Conservation (phyloP, 495 filamentous ascomycete genomes). For the Penicillium chermesinum region DNA sequence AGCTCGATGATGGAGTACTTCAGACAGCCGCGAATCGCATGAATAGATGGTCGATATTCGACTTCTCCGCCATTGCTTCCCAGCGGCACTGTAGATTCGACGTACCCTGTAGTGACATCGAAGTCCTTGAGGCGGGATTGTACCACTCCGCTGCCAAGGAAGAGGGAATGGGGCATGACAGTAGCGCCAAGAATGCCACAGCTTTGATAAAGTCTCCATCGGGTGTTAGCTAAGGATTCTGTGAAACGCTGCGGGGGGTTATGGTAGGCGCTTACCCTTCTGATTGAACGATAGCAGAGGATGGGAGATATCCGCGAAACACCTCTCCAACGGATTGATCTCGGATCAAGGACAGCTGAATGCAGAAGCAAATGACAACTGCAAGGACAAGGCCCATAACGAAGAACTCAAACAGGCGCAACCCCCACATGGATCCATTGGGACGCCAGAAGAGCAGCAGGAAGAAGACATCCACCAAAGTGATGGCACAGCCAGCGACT, state of each 20-base stretch:
- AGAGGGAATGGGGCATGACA: slow-evolving; percentile 91
- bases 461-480: slow-evolving; percentile 76
- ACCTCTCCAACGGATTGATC: slow-evolving; percentile 67
- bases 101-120: slow-evolving; percentile 58
- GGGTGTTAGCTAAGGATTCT: slow-evolving; percentile 5
- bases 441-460: slow-evolving; percentile 85
- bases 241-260: slow-evolving; percentile 2
- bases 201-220: slow-evolving; percentile 69
- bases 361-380: slow-evolving; percentile 87
- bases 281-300: slow-evolving; percentile 63
- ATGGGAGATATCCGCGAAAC: slow-evolving; percentile 80
- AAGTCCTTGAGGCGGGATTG: slow-evolving; percentile 77
- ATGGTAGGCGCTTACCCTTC: slow-evolving; percentile 47
- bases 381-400: slow-evolving; percentile 75
- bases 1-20: slow-evolving; percentile 77
- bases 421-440: slow-evolving; percentile 62
- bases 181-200: slow-evolving; percentile 92
- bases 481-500: slow-evolving; percentile 82
- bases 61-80: slow-evolving; percentile 44
- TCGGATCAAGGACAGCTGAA: slow-evolving; percentile 75
- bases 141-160: slow-evolving; percentile 83
- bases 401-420: slow-evolving; percentile 75
- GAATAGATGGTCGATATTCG: slow-evolving; percentile 69
- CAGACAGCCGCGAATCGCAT: slow-evolving; percentile 72
- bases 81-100: slow-evolving; percentile 36